A percentile compares a stretch with the other conserved stretches of the same genome.
These are phyloP conservation scores for Nepenthes alata DNA, from an alignment of 179 eudicot species.

Conservation along the genomic window DNA sequence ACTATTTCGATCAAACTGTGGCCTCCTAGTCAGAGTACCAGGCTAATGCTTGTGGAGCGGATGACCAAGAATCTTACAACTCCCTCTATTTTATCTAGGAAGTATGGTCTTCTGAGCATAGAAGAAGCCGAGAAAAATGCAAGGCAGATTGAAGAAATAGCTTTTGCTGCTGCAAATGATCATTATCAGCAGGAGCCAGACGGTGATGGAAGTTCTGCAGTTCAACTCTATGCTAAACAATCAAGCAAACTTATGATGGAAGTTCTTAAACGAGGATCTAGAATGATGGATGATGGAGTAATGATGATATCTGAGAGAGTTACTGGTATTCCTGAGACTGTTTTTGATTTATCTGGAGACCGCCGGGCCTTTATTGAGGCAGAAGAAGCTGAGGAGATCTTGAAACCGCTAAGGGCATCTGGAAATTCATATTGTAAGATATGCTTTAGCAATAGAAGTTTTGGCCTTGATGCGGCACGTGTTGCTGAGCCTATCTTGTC, in stretches of 20 bases:
- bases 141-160: conserved; percentile 35
- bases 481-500: conserved; percentile 43
- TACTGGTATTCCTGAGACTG: conserved; percentile 14
- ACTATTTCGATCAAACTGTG: conserved; percentile 39
- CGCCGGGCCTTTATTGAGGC: conserved; percentile 38
- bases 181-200: conserved; percentile 44
- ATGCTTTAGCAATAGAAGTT: conserved; percentile 66
- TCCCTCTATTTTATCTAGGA: conserved; percentile 50
- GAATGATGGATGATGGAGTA: conserved; percentile 16
- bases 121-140: conserved; percentile 57
- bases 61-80: conserved; percentile 47
- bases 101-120: conserved; percentile 40
- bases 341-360: conserved; percentile 54
- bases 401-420: conserved; percentile 33
- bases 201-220: conserved; percentile 60
- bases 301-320: conserved; percentile 14
- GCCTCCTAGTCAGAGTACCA: conserved; percentile 52
- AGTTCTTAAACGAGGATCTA: conserved; percentile 49
- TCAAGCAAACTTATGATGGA: conserved; percentile 55
- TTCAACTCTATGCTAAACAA: conserved; percentile 55
- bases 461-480: conserved; percentile 52
- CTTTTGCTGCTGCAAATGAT: conserved; percentile 38
- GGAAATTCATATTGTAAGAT: conserved; percentile 41
- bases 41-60: conserved; percentile 44
- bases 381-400: conserved; percentile 45